Base-by-base conservation (phyloP, 2,329 filamentous ascomycete species). In the Penicillium sp. region DNA sequence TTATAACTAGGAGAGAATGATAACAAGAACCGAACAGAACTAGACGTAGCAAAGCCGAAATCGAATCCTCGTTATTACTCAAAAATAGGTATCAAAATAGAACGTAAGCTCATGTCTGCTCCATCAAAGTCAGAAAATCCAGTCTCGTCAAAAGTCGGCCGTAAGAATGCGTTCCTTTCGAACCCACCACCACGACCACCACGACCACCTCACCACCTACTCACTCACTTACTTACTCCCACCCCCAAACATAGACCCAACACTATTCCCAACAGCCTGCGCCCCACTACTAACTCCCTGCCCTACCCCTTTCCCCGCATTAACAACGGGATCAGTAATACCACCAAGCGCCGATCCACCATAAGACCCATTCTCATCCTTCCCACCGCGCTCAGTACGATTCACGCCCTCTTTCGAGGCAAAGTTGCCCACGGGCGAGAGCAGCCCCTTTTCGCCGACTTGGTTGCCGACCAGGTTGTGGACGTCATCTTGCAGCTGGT, bases 371-470 rank as follows among this genome's bases (percentile, higher is more conserved):
- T 78, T 70, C 15, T 85, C 83, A 63, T 85, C 83, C 71, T 86
- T 86, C 5, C 85, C 85, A 19, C 80, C 77, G 5, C 84, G 73
- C 73, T 86, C 83, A 6, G 80, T 79, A 29, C 83, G 78, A 67
- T 85, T 85, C 61, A 85, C 75, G 9, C 83, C 84, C 63, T 86
- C 83, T 67, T 84, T 85, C 15, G 79, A 82, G 1, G 76, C 64
- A 1, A 75, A 62, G 57, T 86, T 81, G 53, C 84, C 84, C 26
- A 83, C 69, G 2, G 83, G 82, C 58, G 83, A 79, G 1, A 81
- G 75, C 9, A 85, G 69, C 1, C 84, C 83, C 41, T 82, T 83
- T 65, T 85, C 77, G 46, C 84, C 83, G 13, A 86, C 65, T 65
- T 85, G 83, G 38, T 81, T 82, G n/a, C 75, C 76, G 30, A 81